A percentile compares a stretch with the other conserved stretches of the same genome.
Conservation (phyloP, 257 asterid genomes). For the Ocimum tenuiflorum region DNA sequence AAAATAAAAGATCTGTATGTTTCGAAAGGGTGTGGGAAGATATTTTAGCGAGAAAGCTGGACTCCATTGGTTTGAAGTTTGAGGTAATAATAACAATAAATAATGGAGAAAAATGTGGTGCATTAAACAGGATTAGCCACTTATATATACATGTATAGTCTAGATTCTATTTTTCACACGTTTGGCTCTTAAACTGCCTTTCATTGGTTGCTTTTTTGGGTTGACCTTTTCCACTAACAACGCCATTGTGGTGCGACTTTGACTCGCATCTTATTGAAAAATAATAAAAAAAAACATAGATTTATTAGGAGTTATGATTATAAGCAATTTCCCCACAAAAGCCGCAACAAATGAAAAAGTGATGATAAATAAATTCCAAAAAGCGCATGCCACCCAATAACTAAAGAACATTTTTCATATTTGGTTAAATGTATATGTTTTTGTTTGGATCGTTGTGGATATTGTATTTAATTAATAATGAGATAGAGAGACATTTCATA, state of each 20-base stretch:
- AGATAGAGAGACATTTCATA: no score
- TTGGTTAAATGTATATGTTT: no score
- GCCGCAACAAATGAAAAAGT: background rate
- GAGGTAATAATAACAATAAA: no score
- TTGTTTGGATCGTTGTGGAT: no score
- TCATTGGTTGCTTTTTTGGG: constrained; percentile 15
- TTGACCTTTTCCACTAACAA: constrained; percentile 16
- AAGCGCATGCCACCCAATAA: no score
- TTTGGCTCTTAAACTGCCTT: constrained; percentile 14
- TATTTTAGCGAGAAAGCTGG: background rate
- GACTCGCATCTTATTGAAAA: background rate
- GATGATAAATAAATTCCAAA: no score
- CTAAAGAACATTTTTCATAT: no score
- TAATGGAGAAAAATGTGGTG: background rate
- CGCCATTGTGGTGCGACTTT: constrained; percentile 2
- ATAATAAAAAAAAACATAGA: background rate
- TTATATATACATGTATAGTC: no score
- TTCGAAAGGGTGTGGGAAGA: no score
- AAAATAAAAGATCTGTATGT: no score
- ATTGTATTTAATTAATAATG: no score
- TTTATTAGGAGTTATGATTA: background rate
- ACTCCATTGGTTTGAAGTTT: no score
- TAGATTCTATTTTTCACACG: constrained; percentile 12
- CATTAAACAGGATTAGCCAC: constrained; percentile 12
- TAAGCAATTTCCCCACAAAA: constrained; percentile 1